These are phyloP conservation scores for Phlebiopsis flavidoalba DNA, from an alignment of 768 basidiomycete genomes.

Conservation along the genomic window DNA sequence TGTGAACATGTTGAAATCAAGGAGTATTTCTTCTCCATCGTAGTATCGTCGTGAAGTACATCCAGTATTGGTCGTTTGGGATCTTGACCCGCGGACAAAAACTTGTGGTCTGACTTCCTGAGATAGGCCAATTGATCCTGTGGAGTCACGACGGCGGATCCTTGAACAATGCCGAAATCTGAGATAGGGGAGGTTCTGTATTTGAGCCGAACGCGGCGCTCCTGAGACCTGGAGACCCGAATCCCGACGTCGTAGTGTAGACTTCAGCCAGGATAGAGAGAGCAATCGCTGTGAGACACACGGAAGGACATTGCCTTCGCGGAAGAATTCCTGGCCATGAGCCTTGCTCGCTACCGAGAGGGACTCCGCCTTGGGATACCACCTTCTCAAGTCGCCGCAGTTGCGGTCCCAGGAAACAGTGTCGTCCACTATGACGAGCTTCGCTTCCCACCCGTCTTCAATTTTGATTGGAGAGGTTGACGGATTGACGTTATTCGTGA, in stretches of 20 bases:
- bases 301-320: slow-evolving; percentile 30
- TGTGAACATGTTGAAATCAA: slow-evolving; percentile 3
- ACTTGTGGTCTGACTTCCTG: slow-evolving; percentile 13
- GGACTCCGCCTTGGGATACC: slow-evolving; percentile 31
- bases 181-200: slow-evolving; percentile 36
- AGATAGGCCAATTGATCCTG: slow-evolving; percentile 34
- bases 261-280: slow-evolving; percentile 34
- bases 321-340: slow-evolving; percentile 21
- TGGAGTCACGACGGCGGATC: slow-evolving; percentile 6
- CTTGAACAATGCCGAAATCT: slow-evolving; percentile 27
- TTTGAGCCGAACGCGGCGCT: slow-evolving; percentile 29
- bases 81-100: slow-evolving; percentile 33
- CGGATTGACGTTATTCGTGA: slow-evolving; percentile 9
- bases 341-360: slow-evolving; percentile 23
- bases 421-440: slow-evolving; percentile 11
- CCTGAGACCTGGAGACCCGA: not conserved
- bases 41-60: slow-evolving; percentile 40
- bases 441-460: slow-evolving; percentile 3
- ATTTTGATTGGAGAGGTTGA: not conserved
- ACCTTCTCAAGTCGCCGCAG: slow-evolving; percentile 6
- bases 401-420: not conserved
- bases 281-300: slow-evolving; percentile 27
- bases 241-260: slow-evolving; percentile 32
- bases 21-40: slow-evolving; percentile 26
- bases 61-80: slow-evolving; percentile 45